A percentile compares a stretch with the other conserved stretches of the same genome.
Conservation (phyloP, 371 early-diverging fungal genomes). For the Actinomortierella wolfii region DNA sequence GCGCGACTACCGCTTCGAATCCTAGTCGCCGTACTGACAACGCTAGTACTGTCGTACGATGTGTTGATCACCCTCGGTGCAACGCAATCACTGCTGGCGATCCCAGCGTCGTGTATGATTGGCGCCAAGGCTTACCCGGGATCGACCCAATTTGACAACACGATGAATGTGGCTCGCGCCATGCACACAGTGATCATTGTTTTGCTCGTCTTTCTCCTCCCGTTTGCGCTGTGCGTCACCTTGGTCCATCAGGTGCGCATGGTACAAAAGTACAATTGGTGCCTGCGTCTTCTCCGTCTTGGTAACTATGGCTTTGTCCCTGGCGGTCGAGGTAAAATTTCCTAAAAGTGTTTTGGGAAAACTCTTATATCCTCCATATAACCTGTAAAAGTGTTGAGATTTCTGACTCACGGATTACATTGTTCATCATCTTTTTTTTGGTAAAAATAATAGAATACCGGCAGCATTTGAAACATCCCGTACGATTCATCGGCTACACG, state of each 20-base stretch:
- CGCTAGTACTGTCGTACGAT: conserved; percentile 39
- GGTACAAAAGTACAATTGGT: conserved; percentile 48
- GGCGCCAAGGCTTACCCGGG: conserved; percentile 41
- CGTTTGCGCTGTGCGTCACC: conserved; percentile 30
- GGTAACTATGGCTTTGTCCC: conserved; percentile 45
- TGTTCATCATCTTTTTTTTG: too few relatives aligned
- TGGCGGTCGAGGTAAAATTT: conserved; percentile 37
- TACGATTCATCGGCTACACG: conserved; percentile 44
- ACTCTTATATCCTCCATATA: too few relatives aligned
- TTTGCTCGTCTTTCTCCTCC: conserved; percentile 28
- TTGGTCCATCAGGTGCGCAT: conserved; percentile 41
- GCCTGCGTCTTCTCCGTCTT: conserved; percentile 26
- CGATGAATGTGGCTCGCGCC: conserved; percentile 44
- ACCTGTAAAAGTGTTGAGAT: too few relatives aligned
- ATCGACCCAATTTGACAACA: conserved; percentile 37
- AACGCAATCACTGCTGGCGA: conserved; percentile 32
- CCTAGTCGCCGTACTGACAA: conserved; percentile 39
- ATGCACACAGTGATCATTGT: conserved; percentile 45
- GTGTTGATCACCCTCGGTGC: conserved; percentile 35
- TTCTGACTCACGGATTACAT: too few relatives aligned
- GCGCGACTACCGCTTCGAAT: conserved; percentile 43
- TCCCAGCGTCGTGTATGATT: conserved; percentile 35
- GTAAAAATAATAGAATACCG: conserved; percentile 25
- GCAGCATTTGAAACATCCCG: conserved; percentile 42
- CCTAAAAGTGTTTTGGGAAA: too few relatives aligned